Base-by-base conservation (phyloP, 1,139 yeast genomes). In the Yamadazyma conglobata region DNA sequence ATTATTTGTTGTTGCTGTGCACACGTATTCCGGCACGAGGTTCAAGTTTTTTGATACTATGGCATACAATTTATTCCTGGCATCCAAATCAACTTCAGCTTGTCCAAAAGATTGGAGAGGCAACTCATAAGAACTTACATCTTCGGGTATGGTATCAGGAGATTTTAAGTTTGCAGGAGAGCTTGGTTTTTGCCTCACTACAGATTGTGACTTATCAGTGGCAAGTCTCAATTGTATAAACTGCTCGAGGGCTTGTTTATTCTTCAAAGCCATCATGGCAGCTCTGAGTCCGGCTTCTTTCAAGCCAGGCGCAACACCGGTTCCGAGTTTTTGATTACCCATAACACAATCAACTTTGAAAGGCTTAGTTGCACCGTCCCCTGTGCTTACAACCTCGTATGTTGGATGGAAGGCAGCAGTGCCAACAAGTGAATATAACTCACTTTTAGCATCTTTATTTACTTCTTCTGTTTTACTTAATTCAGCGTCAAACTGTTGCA, bases 341-440 rank as follows among this genome's bases (percentile, higher is more conserved):
- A 87, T 77, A 27, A 65, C 56, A 43, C 95, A 83, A 31, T 78
- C 76, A 6, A 89, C 93, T 5, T 70, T 60, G 44, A 74, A 81
- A 6, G 66, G 60, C 21, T 60, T 61, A 8, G 58, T 59, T 3
- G 68, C 60, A 1, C 84, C 80, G 34, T 77, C 77, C 10, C 79
- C 78, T 13, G 69, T 63, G 16, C 59, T 54, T 6, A 70, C 60
- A 3, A 74, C 66, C n/a, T 66, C 65, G 49, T 91, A 91, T 21
- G 64, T 67, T 0, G 95, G 83, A 22, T 77, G 79, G 36, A 71
- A 58, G 4, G 75, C 70, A 0, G 91, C 89, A 25, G 79, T 73
- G 0, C 96, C 96, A 31, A 91, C 77, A 30, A 82, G 61, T 2
- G 89, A 77, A 49, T 91, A 89, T 11, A 91, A 62, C 39, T 79